phyloP scores from a whole-genome alignment of 2,329 filamentous ascomycete genomes.

The Xylaria sp. region DNA sequence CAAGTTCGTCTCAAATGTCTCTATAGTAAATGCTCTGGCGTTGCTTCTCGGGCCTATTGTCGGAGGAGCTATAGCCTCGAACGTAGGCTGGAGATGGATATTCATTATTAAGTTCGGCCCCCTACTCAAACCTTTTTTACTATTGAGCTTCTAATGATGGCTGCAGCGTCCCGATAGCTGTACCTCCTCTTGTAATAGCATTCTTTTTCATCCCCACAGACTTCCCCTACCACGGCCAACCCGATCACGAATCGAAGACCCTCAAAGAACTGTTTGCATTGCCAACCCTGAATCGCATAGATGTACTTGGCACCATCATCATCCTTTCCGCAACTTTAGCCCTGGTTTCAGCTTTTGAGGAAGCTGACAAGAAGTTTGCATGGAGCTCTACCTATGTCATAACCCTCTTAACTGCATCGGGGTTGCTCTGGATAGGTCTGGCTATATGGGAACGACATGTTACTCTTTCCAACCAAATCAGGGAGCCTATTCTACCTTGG shows the following conservation, averaged over 20 bases:
- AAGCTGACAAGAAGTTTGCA: conserved; percentile 38
- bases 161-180: conserved; percentile 15
- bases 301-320: conserved; percentile 39
- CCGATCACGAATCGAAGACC: neutral
- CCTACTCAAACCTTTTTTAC: too few relatives aligned
- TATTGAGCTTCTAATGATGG: neutral
- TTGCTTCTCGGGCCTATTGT: conserved; percentile 42
- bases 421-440: conserved; percentile 36
- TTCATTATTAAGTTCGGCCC: conserved; percentile 43
- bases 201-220: conserved; percentile 16
- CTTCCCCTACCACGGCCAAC: conserved; percentile 17
- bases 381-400: conserved; percentile 44
- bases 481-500: conserved; percentile 42
- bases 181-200: conserved; percentile 3
- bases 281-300: conserved; percentile 25
- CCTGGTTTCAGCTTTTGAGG: conserved; percentile 39
- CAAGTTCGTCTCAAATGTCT: conserved; percentile 29
- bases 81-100: conserved; percentile 44
- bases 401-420: conserved; percentile 35
- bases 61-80: conserved; percentile 40
- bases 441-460: conserved; percentile 39
- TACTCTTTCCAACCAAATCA: conserved; percentile 22
- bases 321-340: conserved; percentile 36
- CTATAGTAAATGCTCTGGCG: conserved; percentile 31
- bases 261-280: neutral